Percentiles rank a stretch among this genome's conserved stretches.
Conservation (phyloP, 1,284 basidiomycete genomes). For the Cryptococcus deneoformans region DNA sequence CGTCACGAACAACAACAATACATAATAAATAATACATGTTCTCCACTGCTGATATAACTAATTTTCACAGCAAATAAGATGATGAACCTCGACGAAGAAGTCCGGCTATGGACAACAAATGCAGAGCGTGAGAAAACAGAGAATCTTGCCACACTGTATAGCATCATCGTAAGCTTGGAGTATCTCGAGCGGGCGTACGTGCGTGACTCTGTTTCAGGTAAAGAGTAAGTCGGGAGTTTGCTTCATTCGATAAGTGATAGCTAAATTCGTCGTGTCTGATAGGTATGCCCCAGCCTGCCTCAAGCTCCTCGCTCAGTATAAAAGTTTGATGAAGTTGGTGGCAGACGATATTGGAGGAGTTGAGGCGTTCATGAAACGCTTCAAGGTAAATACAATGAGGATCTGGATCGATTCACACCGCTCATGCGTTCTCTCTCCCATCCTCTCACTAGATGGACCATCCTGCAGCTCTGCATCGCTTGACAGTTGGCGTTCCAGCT, state of each 20-base stretch:
- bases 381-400: constrained; percentile 60
- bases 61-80: background rate
- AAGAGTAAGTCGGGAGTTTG: constrained; percentile 65
- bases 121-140: constrained; percentile 87
- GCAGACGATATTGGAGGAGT: constrained; percentile 76
- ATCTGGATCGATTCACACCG: background rate
- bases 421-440: background rate
- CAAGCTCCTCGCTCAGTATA: constrained; percentile 88
- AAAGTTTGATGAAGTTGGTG: constrained; percentile 93
- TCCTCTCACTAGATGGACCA: constrained; percentile 75
- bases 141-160: constrained; percentile 84
- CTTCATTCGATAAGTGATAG: background rate
- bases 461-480: constrained; percentile 84
- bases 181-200: constrained; percentile 96
- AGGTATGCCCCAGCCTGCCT: constrained; percentile 97
- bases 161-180: constrained; percentile 86
- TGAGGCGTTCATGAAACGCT: constrained; percentile 88
- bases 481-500: constrained; percentile 91
- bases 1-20: no score
- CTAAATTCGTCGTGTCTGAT: constrained; percentile 17
- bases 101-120: constrained; percentile 81
- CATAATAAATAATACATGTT: no score
- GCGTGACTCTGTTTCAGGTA: constrained; percentile 82
- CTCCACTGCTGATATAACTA: no score
- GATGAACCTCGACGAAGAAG: constrained; percentile 77